Evolutionary conservation across 805 yeast genomes (phyloP), one percentile per base, ranked within the genome.

Genomic region (Cyberlindnera euphorbiiphila): DNA sequence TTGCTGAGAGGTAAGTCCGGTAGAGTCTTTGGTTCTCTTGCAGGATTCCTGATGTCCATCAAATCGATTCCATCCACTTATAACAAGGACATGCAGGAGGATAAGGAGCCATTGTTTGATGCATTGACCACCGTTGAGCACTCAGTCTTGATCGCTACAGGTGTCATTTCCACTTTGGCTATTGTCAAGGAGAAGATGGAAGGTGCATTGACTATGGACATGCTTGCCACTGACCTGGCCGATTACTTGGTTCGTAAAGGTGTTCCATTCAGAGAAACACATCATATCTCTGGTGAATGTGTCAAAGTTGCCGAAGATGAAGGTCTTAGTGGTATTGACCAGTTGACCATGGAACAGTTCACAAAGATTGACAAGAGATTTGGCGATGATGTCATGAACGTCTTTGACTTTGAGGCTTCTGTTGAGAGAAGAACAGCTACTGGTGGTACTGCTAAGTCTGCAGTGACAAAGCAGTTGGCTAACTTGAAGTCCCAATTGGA

Each of bases 191-290:
- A 75, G 37, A 79, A 72, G 50, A 93, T 93, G 98, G 74, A 71
- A 52, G 78, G 73, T 29, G 91, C 98, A 0, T 74, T 93, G 54
- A 89, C 98, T 20, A 91, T 91, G 95, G 98, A 93, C 65, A 93
- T 93, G 98, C 75, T 93, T 53, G 98, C 98, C 15, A 93, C 99
- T 22, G 99, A 93, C 61, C 74, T 93, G 52, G 99, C 99, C 27
- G 99, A 93, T 62, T 93, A 93, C 62, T 72, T 93, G 49, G 99
- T 93, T 35, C 82, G 96, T 68, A 89, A 83, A 63, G 98, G 98
- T 43, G 98, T 93, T 49, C 98, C 98, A 40, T 93, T 93, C 69
- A 86, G 99, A 71, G 98, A 93, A 66, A 93, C 98, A 1, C 99
- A 93, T 67, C 98, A 93, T 63, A 93, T 93, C 45, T 87, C 97